A percentile compares a stretch with the other conserved stretches of the same genome.
These are phyloP conservation scores for Moniliella sp. DNA, from an alignment of 1,284 basidiomycete genomes.

Conservation along the genomic window DNA sequence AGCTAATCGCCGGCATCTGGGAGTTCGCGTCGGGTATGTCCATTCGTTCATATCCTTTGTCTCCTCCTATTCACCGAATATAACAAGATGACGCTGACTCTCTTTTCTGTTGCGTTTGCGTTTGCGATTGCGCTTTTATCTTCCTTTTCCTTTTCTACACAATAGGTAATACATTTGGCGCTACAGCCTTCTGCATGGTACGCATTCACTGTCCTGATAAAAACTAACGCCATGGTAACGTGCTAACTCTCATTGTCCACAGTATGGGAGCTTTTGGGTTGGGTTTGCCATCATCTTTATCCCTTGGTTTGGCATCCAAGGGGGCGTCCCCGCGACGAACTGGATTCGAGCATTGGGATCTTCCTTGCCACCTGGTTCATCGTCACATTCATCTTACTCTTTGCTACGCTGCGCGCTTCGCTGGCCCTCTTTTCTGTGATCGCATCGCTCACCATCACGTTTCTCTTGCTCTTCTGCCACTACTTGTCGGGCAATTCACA, in stretches of 20 bases:
- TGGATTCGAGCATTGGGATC: slow-evolving; percentile 9
- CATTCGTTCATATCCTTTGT: too few species aligned
- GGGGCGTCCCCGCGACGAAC: slow-evolving; percentile 9
- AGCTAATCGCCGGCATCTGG: slow-evolving; percentile 42
- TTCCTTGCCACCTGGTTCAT: slow-evolving; percentile 1
- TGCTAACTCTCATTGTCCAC: too few species aligned
- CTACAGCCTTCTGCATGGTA: slow-evolving; percentile 38
- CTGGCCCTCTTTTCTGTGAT: slow-evolving; percentile 43
- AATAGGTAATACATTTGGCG: slow-evolving; percentile 43
- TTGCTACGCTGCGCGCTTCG: slow-evolving; percentile 5
- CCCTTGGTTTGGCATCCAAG: slow-evolving; percentile 17
- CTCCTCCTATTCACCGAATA: too few species aligned
- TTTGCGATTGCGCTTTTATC: too few species aligned
- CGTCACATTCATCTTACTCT: slow-evolving; percentile 8
- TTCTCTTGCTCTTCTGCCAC: slow-evolving; percentile 34
- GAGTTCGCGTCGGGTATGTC: slow-evolving; percentile 56
- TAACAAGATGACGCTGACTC: too few species aligned
- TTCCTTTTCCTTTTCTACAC: too few species aligned
- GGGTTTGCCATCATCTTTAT: slow-evolving; percentile 3
- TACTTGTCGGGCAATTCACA: slow-evolving; percentile 12
- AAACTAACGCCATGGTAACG: too few species aligned
- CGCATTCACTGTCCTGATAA: not conserved
- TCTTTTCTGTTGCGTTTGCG: too few species aligned
- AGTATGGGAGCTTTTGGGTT: too few species aligned
- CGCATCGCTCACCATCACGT: slow-evolving; percentile 46